Evolutionary conservation across 2,329 filamentous ascomycete genomes (phyloP), one percentile per base, ranked within the genome.

Genomic region (Neonectria coccinea): DNA sequence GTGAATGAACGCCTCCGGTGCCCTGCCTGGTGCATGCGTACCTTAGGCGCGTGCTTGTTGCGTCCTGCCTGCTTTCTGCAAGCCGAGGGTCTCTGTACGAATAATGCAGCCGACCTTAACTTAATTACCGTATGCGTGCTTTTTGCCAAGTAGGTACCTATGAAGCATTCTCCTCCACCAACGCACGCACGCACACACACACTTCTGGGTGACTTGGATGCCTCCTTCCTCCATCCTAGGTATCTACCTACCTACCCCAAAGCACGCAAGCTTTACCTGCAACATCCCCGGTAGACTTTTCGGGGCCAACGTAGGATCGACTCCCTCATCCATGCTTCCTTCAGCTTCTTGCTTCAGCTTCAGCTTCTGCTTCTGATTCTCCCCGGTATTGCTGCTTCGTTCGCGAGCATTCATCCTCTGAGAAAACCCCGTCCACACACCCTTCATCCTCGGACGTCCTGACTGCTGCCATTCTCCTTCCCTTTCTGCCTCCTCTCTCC

Each of bases 231-330:
- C 60, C 54, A 62, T 58, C 54, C 58, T 29, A n/a, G n/a, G 48
- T 58, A 64, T 59, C 61, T 56, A 58, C 27, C 27, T 29, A 29
- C 7, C 8, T 29, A 29, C 29, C 29, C 29, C 29, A 29, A 29
- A 9, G 29, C 9, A 29, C 36, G 14, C 36, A 22, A 39, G 51
- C 41, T 63, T n/a, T 58, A 58, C 60, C 55, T 63, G 60, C 51
- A 33, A 64, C 61, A 64, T 64, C 61, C 56, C 61, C 59, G 56
- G 61, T 50, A 45, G 56, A 41, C 42, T 41, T 39, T 51, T 45
- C 45, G 22, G 45, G 44, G 41, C 42, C 61, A 45, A 39, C 56
- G 61, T 64, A 64, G 61, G 61, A 59, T 60, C 25, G 57, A 60
- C 51, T 59, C 33, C 33, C 16, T 64, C 56, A 41, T 50, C 61